These are phyloP conservation scores for Moricandia moricandioides DNA, from an alignment of 345 rosid genomes.

Conservation along the genomic window DNA sequence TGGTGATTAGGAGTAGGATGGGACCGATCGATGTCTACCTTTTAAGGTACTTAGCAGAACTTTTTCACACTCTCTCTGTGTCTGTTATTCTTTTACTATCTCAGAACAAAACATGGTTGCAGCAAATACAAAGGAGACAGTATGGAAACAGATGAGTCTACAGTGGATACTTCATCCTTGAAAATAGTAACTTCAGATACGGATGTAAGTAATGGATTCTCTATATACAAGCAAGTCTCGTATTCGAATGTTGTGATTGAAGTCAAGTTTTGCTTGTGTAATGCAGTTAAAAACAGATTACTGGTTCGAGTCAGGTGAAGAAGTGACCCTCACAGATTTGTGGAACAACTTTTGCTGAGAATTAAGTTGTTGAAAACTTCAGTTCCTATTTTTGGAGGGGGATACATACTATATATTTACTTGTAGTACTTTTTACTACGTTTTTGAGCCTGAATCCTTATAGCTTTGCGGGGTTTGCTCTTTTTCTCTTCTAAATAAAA, in stretches of 20 bases:
- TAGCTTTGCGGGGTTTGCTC: background rate
- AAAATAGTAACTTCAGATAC: conserved; percentile 56
- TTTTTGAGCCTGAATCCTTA: conserved; percentile 7
- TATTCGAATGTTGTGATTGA: background rate
- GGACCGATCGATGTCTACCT: conserved; percentile 72
- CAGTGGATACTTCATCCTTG: conserved; percentile 44
- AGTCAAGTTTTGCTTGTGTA: conserved; percentile 7
- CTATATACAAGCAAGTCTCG: background rate
- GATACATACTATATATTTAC: conserved; percentile 8
- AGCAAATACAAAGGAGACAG: conserved; percentile 51
- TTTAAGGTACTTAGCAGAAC: conserved; percentile 43
- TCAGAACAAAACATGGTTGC: conserved; percentile 30
- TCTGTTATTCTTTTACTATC: background rate
- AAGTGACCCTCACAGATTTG: conserved; percentile 52
- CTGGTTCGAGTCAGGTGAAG: conserved; percentile 59
- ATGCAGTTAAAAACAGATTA: conserved; percentile 62
- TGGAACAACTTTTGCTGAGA: conserved; percentile 45
- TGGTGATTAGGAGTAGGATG: conserved; percentile 60
- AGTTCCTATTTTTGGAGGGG: conserved; percentile 2
- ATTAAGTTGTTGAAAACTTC: conserved; percentile 14
- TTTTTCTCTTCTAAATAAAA: background rate
- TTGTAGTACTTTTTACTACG: conserved; percentile 7
- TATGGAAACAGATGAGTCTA: conserved; percentile 33
- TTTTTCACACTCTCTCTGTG: background rate
- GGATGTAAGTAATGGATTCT: conserved; percentile 44